Conservation (phyloP, 2,329 filamentous ascomycete genomes). For the Paecilomyces sp. region DNA sequence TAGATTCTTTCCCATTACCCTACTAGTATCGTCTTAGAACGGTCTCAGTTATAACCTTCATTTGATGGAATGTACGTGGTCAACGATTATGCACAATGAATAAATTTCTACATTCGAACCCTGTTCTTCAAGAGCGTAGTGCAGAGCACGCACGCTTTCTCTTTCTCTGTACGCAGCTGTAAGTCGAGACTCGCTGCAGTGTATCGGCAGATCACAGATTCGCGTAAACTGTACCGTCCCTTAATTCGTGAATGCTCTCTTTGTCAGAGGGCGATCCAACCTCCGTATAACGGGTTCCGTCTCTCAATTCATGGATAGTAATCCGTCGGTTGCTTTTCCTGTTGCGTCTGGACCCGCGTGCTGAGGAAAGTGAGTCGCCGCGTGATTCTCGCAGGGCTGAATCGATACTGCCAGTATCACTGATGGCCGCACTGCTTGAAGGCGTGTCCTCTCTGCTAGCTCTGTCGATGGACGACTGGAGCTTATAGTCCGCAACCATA, state of each 20-base stretch:
- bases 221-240: constrained; percentile 37
- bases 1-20: background rate
- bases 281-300: constrained; percentile 35
- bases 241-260: constrained; percentile 34
- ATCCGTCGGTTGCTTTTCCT: constrained; percentile 26
- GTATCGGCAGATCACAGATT: constrained; percentile 23
- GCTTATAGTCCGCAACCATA: constrained; percentile 27
- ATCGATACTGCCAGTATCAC: constrained; percentile 26
- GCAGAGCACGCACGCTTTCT: background rate
- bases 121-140: background rate
- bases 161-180: background rate
- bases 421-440: constrained; percentile 18
- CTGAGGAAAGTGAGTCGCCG: constrained; percentile 13
- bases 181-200: background rate
- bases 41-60: background rate
- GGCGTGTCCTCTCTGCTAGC: constrained; percentile 17
- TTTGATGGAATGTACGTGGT: background rate
- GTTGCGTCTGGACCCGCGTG: constrained; percentile 18
- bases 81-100: background rate
- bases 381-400: constrained; percentile 11
- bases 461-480: constrained; percentile 25
- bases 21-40: background rate
- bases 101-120: background rate
- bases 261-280: constrained; percentile 29
- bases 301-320: constrained; percentile 35